phyloP scores from a whole-genome alignment of 1,284 basidiomycete species.

The Pyrrhoderma noxium region DNA sequence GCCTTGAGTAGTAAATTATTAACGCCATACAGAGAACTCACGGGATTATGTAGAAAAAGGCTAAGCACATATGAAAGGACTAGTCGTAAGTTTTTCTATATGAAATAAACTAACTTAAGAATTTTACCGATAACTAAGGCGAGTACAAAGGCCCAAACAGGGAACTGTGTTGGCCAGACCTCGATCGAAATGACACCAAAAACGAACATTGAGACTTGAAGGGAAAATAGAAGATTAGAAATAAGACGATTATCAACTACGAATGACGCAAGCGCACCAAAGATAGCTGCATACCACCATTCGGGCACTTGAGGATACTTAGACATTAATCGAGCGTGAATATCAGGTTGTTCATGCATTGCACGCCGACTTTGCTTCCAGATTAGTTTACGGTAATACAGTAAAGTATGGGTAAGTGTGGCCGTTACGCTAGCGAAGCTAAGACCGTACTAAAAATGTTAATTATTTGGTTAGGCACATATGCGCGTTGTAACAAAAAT shows the following conservation, averaged over 20 bases:
- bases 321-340: conserved; percentile 26
- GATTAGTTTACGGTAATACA: conserved; percentile 33
- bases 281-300: conserved; percentile 21
- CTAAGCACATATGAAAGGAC: conserved; percentile 25
- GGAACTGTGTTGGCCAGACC: conserved; percentile 31
- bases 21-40: conserved; percentile 28
- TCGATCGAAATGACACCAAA: conserved; percentile 29
- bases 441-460: conserved; percentile 9
- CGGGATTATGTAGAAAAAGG: conserved; percentile 39
- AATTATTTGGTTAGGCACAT: not conserved
- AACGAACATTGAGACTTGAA: conserved; percentile 24
- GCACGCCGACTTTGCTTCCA: conserved; percentile 24
- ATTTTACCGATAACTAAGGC: conserved; percentile 27
- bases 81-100: conserved; percentile 29
- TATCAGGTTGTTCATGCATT: conserved; percentile 22
- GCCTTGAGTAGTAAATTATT: conserved; percentile 41
- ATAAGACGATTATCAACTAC: not conserved
- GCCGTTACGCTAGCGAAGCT: conserved; percentile 21
- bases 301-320: conserved; percentile 21
- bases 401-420: conserved; percentile 28
- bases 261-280: conserved; percentile 2
- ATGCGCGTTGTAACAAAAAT: not conserved
- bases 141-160: conserved; percentile 31
- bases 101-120: not conserved
- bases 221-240: not conserved